Conservation (phyloP, 805 yeast species). For the Soucietia sequanensis region DNA sequence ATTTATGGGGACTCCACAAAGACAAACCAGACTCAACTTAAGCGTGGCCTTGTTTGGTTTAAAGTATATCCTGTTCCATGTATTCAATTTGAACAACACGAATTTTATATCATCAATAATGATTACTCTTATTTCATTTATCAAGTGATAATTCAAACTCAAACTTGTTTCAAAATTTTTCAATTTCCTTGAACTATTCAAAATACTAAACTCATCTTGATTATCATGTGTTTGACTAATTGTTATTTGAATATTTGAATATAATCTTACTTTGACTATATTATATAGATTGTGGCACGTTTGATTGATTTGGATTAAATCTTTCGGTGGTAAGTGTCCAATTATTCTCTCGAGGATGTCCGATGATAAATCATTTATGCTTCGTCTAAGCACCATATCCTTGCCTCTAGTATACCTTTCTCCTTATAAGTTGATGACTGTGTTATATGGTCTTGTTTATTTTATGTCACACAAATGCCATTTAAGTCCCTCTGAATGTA, state of each 20-base stretch:
- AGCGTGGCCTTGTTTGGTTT: not conserved
- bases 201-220: not conserved
- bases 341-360: conserved; percentile 5
- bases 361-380: conserved; percentile 8
- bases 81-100: conserved; percentile 10
- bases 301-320: conserved; percentile 4
- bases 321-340: conserved; percentile 3
- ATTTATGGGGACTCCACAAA: conserved; percentile 10
- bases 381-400: too few relatives aligned
- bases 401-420: too few relatives aligned
- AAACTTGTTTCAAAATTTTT: conserved; percentile 8
- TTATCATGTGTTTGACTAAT: not conserved
- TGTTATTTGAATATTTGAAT: conserved; percentile 9
- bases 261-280: conserved; percentile 4
- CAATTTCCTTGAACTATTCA: conserved; percentile 7
- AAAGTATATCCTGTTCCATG: conserved; percentile 9
- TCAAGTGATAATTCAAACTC: conserved; percentile 1
- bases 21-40: conserved; percentile 4
- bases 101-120: conserved; percentile 11
- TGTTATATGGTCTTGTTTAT: too few relatives aligned
- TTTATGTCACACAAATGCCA: too few relatives aligned
- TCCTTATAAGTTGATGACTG: too few relatives aligned
- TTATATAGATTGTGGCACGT: conserved; percentile 6
- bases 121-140: conserved; percentile 3
- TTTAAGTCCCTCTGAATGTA: too few relatives aligned